Evolutionary conservation across 305 asterid genomes (phyloP).

Genomic region (Fraxinus xanthoxyloides): DNA sequence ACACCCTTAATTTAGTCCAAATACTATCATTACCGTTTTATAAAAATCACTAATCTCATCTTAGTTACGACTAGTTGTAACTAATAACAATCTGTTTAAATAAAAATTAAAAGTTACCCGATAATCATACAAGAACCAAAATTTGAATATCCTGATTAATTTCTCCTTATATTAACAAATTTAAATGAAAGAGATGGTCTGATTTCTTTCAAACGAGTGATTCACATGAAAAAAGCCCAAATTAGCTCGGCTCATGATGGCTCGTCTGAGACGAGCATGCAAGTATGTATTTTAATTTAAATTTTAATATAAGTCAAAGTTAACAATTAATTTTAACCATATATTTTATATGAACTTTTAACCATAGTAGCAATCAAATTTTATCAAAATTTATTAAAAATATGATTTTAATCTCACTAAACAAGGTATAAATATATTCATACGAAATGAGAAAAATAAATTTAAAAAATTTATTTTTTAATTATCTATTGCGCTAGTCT

Average conservation of each 20-base stretch:
- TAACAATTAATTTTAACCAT: no score
- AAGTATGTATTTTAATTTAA: not conserved
- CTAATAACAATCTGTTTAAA: not conserved
- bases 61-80: conserved; percentile 21
- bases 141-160: not conserved
- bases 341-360: no score
- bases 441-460: not conserved
- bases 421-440: no score
- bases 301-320: no score
- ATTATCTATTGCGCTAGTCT: not conserved
- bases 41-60: not conserved
- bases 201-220: not conserved
- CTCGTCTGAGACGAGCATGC: not conserved
- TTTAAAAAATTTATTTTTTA: no score
- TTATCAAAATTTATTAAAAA: no score
- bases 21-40: conserved; percentile 17
- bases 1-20: conserved; percentile 4
- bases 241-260: not conserved
- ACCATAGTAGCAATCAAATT: no score
- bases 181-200: not conserved
- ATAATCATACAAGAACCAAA: not conserved
- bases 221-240: no score
- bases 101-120: not conserved
- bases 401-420: no score
- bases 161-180: not conserved